phyloP scores from a whole-genome alignment of 768 basidiomycete genomes.

The Myochromella boudieri region DNA sequence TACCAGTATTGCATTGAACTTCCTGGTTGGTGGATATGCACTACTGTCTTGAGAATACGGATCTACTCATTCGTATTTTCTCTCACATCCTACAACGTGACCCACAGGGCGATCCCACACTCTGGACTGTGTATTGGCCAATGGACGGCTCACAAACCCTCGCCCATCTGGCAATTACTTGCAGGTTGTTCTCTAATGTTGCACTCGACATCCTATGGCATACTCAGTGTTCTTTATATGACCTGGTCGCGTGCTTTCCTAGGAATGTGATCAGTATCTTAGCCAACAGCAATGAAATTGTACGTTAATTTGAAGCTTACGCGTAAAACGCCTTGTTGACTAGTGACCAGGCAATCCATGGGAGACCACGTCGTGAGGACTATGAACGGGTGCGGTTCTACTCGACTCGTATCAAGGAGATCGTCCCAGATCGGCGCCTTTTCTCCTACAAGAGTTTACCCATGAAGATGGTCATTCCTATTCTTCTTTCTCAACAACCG shows the following conservation, averaged over 20 bases:
- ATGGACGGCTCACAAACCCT: not conserved
- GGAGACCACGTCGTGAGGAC: not conserved
- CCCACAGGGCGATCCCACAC: too few species aligned
- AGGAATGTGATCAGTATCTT: not conserved
- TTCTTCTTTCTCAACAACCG: not conserved
- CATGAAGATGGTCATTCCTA: not conserved
- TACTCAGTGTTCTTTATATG: slow-evolving; percentile 6
- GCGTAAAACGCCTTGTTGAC: too few species aligned
- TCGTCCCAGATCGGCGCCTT: not conserved
- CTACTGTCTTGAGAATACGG: too few species aligned
- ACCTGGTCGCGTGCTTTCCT: slow-evolving; percentile 9
- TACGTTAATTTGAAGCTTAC: too few species aligned
- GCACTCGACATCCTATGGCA: slow-evolving; percentile 18
- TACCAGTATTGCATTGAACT: too few species aligned
- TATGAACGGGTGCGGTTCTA: slow-evolving; percentile 9
- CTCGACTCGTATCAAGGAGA: slow-evolving; percentile 7
- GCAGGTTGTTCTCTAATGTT: slow-evolving; percentile 13
- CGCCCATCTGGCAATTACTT: slow-evolving; percentile 12
- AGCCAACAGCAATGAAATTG: too few species aligned
- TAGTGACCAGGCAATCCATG: not conserved
- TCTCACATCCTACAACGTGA: too few species aligned
- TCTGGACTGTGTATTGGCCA: too few species aligned
- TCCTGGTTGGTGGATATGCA: too few species aligned
- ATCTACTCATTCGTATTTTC: too few species aligned
- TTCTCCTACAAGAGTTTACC: not conserved